Base-by-base conservation (phyloP, 1,139 yeast species). In the Casaregolazyma suthepensis region DNA sequence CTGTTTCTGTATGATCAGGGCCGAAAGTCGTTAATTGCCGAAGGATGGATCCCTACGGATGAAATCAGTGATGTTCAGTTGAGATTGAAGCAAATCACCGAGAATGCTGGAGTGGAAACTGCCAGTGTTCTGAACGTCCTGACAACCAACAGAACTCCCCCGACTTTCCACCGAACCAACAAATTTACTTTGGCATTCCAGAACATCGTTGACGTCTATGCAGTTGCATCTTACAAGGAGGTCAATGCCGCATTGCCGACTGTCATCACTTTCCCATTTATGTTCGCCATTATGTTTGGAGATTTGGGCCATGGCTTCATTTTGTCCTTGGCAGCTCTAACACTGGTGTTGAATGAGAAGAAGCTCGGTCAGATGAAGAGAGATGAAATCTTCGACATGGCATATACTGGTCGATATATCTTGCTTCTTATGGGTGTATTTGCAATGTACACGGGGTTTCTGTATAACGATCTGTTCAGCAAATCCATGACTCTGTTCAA, bases 251-350 rank as follows among this genome's bases (percentile, higher is more conserved):
- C 96, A 53, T 76, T 93, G 60, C 95, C 99, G 3, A 88, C 99
- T 0, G 80, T 91, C 48, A 87, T 93, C 38, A 93, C 99, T 0
- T 93, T 93, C 74, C 99, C 99, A 13, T 93, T 94, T 71, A 89
- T 93, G 96, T 93, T 93, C 75, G 97, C 99, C 40, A 87, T 94
- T 62, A 93, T 93, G 99, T 93, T 93, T 77, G 99, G 99, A 71
- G 99, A 93, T 73, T 72, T 91, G 57, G 99, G 99, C 3, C 99
- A 93, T 69, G 99, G 99, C 17, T 75, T 89, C 53, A 79, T 94
- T 57, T 76, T 94, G 63, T 74, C 83, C 46, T 69, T 88, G 59
- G 91, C 87, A 10, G 95, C 95, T 7, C 68, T 82, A 37, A 75
- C 76, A 46, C 73, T 93, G 63, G 90, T 93, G 15, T 61, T 78